These are phyloP conservation scores for Lactifluus subvellereus DNA, from an alignment of 768 basidiomycete species.

Conservation along the genomic window DNA sequence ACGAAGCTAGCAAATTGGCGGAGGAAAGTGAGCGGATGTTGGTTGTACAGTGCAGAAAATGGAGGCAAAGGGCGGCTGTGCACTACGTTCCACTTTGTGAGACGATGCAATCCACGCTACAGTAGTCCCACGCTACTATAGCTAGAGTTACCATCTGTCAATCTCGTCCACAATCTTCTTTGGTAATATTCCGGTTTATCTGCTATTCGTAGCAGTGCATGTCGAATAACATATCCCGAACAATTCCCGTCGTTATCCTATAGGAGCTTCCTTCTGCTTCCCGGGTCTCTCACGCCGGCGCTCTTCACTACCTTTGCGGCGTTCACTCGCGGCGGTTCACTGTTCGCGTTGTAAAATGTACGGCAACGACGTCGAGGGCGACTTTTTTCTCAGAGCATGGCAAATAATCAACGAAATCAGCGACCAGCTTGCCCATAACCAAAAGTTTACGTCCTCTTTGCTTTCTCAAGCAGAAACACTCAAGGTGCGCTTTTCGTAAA, in stretches of 20 bases:
- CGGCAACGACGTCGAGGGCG: constrained; percentile 20
- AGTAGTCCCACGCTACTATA: no score
- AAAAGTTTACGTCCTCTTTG: constrained; percentile 37
- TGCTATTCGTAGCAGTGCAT: neutral
- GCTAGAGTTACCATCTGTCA: neutral
- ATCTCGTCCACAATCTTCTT: neutral
- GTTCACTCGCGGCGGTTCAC: neutral
- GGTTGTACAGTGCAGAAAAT: neutral
- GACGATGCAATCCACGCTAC: neutral
- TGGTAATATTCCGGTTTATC: neutral
- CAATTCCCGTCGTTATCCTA: no score
- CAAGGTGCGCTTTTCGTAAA: constrained; percentile 33
- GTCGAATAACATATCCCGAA: neutral
- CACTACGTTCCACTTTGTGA: neutral
- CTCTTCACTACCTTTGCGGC: neutral
- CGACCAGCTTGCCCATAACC: constrained; percentile 41
- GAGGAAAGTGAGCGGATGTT: constrained; percentile 4
- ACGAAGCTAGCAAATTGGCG: neutral
- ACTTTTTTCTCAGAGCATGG: constrained; percentile 22
- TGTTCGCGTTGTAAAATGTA: constrained; percentile 2
- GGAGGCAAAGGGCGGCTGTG: neutral
- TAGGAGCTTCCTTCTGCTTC: neutral
- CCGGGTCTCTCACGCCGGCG: constrained; percentile 16
- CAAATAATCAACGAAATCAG: constrained; percentile 33
- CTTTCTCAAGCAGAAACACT: constrained; percentile 39